Evolutionary conservation across 148 eudicot species (phyloP).

Genomic region (Mesembryanthemum crystallinum): DNA sequence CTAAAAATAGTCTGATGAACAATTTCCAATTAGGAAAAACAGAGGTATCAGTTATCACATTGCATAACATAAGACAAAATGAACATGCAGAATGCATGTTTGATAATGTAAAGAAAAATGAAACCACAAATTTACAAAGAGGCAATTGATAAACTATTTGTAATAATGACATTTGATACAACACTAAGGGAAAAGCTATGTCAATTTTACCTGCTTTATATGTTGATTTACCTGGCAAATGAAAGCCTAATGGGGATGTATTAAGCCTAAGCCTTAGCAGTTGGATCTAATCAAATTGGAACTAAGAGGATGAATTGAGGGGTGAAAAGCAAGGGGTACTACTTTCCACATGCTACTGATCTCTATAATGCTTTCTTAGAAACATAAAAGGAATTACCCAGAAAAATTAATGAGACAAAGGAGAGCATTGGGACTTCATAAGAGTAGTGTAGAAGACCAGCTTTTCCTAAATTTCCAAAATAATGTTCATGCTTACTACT

Average conservation of each 20-base stretch:
- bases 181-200: too few relatives aligned
- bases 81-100: background rate
- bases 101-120: background rate
- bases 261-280: background rate
- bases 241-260: background rate
- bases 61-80: slow-evolving; percentile 4
- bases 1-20: slow-evolving; percentile 76
- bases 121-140: background rate
- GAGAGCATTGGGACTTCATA: background rate
- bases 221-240: background rate
- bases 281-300: background rate
- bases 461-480: background rate
- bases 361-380: background rate
- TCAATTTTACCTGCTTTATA: background rate
- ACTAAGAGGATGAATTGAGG: background rate
- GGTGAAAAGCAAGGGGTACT: background rate
- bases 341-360: background rate
- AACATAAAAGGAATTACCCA: background rate
- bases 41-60: slow-evolving; percentile 15
- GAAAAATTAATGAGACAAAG: background rate
- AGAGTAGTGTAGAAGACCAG: background rate
- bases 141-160: background rate
- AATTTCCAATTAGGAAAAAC: slow-evolving; percentile 18
- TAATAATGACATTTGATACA: background rate
- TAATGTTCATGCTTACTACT: background rate